Base-by-base conservation (phyloP, 106 monocot genomes). In the Apostasia shenzhenica region DNA sequence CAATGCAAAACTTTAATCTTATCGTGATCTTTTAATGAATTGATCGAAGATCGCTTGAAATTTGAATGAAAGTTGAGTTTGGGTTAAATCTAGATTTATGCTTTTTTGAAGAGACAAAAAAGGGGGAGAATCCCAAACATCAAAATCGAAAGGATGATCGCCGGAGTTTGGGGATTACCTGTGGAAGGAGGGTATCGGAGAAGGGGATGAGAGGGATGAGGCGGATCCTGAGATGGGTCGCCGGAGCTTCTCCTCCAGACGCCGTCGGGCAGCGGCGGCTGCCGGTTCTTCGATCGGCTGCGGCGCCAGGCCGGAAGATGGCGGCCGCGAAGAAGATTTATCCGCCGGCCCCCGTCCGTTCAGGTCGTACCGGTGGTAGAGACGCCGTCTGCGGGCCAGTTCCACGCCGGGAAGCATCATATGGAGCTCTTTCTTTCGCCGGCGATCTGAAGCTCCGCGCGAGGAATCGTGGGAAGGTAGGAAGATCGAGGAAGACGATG, bases 391-490 rank as follows among this genome's bases (percentile, higher is more conserved):
- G 57, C 88, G 69, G n/a, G 89, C 89, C 8, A 89, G 46, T 55
- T 89, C 89, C 43, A 89, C 85, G 1, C 85, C 85, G 2, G n/a
- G 89, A 0, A 89, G 72, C 85, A 89, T 89, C 70, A 58, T 26
- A 26, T 26, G 26, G 26, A 0, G 26, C 26, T 26, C 26, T 26
- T 26, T 65, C 8, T 8, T 50, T 8, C 4, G 50, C 6, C 50
- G 8, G 8, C 4, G 50, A 50, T 50, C 8, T 50, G 50, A 50
- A 50, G 8, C 6, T 50, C 50, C 50, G 6, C 6, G 8, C 50
- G 4, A 5, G 50, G 6, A 4, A 5, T 50, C 50, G 50, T 26
- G 26, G 26, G 26, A 26, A 50, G 50, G 50, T 50, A 4, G 6
- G 50, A 8, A 4, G 50, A 50, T 8, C 0, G 50, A 50, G 50